Percentiles rank a stretch among this genome's conserved stretches.
Conservation (phyloP, 192 early-diverging fungal species). For the Phlyctochytrium bullatum region DNA sequence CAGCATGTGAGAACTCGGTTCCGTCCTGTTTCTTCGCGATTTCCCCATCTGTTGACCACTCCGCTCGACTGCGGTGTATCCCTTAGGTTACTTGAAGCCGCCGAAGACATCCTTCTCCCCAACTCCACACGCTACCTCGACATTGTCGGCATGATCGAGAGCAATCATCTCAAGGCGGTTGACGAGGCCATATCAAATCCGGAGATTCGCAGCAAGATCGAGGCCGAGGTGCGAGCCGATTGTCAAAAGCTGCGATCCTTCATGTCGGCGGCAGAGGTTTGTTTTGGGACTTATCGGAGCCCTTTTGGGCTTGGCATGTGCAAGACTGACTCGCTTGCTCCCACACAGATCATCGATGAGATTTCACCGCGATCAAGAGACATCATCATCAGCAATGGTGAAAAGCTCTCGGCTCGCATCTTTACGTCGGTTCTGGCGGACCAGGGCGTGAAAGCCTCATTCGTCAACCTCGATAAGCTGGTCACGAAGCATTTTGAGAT, state of each 20-base stretch:
- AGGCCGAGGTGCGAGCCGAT: conserved; percentile 69
- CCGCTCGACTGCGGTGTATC: conserved; percentile 21
- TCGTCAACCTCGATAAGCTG: conserved; percentile 84
- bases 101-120: conserved; percentile 70
- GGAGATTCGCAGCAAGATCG: conserved; percentile 37
- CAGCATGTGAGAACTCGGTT: conserved; percentile 54
- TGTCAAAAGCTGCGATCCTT: conserved; percentile 79
- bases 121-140: conserved; percentile 66
- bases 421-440: conserved; percentile 80
- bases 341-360: conserved; percentile 80
- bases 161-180: conserved; percentile 75
- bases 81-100: conserved; percentile 63
- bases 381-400: conserved; percentile 91
- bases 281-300: not conserved
- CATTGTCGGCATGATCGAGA: conserved; percentile 78
- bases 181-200: conserved; percentile 36
- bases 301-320: too few species aligned
- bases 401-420: conserved; percentile 89
- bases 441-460: conserved; percentile 77
- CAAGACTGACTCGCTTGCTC: not conserved
- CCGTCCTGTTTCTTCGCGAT: conserved; percentile 24
- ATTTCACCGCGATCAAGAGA: conserved; percentile 95
- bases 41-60: not conserved
- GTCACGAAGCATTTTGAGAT: conserved; percentile 79
- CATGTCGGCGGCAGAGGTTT: conserved; percentile 86